Evolutionary conservation across 106 monocot species (phyloP).

Genomic region (Hemerocallis citrina): DNA sequence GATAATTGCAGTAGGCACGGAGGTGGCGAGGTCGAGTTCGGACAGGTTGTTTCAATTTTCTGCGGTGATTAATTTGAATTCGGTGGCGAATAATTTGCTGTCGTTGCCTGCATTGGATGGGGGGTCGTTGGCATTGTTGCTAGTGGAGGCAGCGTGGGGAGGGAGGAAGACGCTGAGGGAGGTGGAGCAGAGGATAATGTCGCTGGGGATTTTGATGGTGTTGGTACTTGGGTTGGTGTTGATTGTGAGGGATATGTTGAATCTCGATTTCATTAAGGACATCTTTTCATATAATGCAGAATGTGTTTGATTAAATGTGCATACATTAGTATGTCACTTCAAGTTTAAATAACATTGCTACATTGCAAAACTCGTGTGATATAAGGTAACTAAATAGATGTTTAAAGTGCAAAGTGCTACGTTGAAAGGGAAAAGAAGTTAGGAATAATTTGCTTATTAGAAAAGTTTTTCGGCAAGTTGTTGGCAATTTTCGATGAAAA

Average conservation of each 20-base stretch:
- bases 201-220: conserved; percentile 59
- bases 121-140: conserved; percentile 62
- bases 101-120: conserved; percentile 79
- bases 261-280: conserved; percentile 86
- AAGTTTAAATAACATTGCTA: too few relatives aligned
- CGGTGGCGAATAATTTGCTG: conserved; percentile 68
- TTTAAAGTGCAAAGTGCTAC: too few relatives aligned
- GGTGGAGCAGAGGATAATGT: conserved; percentile 78
- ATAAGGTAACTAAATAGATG: too few relatives aligned
- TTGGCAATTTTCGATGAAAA: too few relatives aligned
- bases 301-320: too few relatives aligned
- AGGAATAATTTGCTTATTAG: too few relatives aligned
- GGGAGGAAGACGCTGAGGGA: conserved; percentile 73
- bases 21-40: conserved; percentile 65
- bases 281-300: too few relatives aligned
- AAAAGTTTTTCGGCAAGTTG: too few relatives aligned
- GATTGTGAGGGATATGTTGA: conserved; percentile 76
- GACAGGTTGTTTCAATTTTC: conserved; percentile 83
- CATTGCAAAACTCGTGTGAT: too few relatives aligned
- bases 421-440: too few relatives aligned
- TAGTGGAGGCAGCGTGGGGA: conserved; percentile 67
- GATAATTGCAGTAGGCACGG: conserved; percentile 77
- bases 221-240: conserved; percentile 61
- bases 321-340: too few relatives aligned
- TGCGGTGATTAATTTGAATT: conserved; percentile 73